Evolutionary conservation across 2,329 filamentous ascomycete species (phyloP), one percentile per base, ranked within the genome.

Genomic region (Exophiala alcalophila): DNA sequence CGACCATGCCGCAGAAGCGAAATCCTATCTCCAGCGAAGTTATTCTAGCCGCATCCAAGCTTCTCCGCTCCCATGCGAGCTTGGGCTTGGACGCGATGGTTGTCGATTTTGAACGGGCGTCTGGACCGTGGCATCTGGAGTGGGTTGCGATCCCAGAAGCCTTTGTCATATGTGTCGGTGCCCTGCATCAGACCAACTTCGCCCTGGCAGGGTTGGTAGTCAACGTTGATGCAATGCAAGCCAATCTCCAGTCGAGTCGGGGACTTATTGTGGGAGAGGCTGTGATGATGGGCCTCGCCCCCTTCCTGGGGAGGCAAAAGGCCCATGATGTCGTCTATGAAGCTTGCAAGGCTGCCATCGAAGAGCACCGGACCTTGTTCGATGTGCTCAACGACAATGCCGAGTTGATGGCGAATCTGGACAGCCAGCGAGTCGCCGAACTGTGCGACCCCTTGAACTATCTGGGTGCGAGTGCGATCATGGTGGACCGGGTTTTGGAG

Each of bases 231-330:
- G 60, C 66, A 10, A 77, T 79, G 74, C 52, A 68, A 39, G 55
- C 59, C 0, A 80, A 78, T 47, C 61, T 79, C 1, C 63, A 68
- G 31, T 74, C 69, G 1, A 76, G 73, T 0, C 62, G 62, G 28
- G 75, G 75, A 0, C 57, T 78, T 14, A 78, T 78, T 50, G 75
- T 78, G 9, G 74, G 67, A 0, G 76, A 79, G 60, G 74, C 76
- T 2, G 72, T 79, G n/a, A 78, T 79, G 75, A 78, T 79, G 76
- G 70, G 67, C 1, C 62, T 79, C 35, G 76, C 74, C n/a, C 65
- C 67, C 11, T 61, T 70, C 58, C 60, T 75, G 27, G 75, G 76
- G 6, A 63, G 76, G 10, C 72, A 74, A 45, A 63, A 67, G 12
- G 74, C 74, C 2, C 76, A 78, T 56, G 74, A 78, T 51, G 62